These are phyloP conservation scores for Rhynchosporium graminicola DNA, from an alignment of 2,329 filamentous ascomycete genomes.

Conservation along the genomic window DNA sequence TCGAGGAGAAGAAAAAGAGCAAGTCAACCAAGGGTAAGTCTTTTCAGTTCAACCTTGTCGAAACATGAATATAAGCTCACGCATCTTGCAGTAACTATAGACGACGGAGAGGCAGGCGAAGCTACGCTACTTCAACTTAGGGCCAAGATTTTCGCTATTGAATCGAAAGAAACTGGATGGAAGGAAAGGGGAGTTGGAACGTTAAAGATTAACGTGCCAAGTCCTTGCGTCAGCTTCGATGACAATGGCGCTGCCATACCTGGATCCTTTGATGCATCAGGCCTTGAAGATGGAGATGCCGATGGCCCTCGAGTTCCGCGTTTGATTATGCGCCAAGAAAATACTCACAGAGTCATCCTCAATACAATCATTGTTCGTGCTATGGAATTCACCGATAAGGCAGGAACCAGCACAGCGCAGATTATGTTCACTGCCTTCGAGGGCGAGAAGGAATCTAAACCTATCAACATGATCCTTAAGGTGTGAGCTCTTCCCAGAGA, in stretches of 20 bases:
- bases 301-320: slow-evolving; percentile 55
- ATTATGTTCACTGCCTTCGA: slow-evolving; percentile 67
- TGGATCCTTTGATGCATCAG: slow-evolving; percentile 58
- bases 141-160: slow-evolving; percentile 82
- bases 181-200: slow-evolving; percentile 85
- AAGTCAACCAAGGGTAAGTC: slow-evolving; percentile 69
- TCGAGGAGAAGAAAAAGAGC: slow-evolving; percentile 62
- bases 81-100: slow-evolving; percentile 59
- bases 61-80: not conserved
- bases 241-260: slow-evolving; percentile 52
- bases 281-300: slow-evolving; percentile 46
- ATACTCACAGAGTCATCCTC: slow-evolving; percentile 81
- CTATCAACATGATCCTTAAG: slow-evolving; percentile 62
- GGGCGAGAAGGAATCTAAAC: slow-evolving; percentile 53
- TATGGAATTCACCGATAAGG: slow-evolving; percentile 78
- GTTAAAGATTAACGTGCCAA: slow-evolving; percentile 78
- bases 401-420: slow-evolving; percentile 55
- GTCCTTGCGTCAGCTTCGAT: slow-evolving; percentile 56
- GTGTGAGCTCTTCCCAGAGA: slow-evolving; percentile 43
- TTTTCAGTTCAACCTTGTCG: not conserved
- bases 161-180: slow-evolving; percentile 65
- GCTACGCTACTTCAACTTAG: slow-evolving; percentile 72
- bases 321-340: slow-evolving; percentile 88
- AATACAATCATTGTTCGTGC: slow-evolving; percentile 80
- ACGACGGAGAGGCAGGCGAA: slow-evolving; percentile 87